Evolutionary conservation across 2,329 filamentous ascomycete species (phyloP), one percentile per base, ranked within the genome.

Genomic region (Fusarium piperis): DNA sequence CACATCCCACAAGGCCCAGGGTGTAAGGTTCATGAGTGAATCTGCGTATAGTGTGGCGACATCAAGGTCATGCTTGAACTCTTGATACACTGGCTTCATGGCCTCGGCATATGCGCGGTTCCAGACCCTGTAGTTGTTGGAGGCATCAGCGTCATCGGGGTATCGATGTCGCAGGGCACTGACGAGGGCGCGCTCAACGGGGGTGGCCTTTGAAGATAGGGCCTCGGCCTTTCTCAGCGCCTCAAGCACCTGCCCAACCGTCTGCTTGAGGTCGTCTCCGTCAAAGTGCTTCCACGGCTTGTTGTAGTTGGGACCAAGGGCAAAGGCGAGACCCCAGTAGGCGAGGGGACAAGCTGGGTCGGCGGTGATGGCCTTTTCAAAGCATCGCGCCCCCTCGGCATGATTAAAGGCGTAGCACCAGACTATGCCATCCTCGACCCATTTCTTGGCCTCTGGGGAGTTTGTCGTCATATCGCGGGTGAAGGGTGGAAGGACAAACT

Each of bases 371-470:
- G 89, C 89, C 41, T 83, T 81, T 69, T 88, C 81, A 73, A 92
- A 92, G 77, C 90, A 92, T 33, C 80, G 80, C 1, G 84, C 86
- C 0, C 89, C 86, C 76, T 93, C 92, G 66, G 90, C 89, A 71
- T 93, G 91, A 74, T 93, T 93, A 82, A 94, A 94, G 4, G 83
- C 90, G 77, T 91, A 93, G 48, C 84, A 85, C 91, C 92, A 93
- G 15, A 89, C 83, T 16, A 94, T 81, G 2, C 91, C 92, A 4
- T 90, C 86, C 74, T 91, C 84, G 72, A 92, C 92, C 91, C 91
- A 93, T 38, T 74, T 81, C 73, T 90, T 87, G 0, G 89, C 85
- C 51, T 85, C 82, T 4, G 77, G 59, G 69, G 78, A 88, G n/a
- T 68, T 78, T 1, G 90, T 89, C 26, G 81, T 89, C 36, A 93